phyloP scores from a whole-genome alignment of 257 asterid genomes.

The Solanum clarkiae region DNA sequence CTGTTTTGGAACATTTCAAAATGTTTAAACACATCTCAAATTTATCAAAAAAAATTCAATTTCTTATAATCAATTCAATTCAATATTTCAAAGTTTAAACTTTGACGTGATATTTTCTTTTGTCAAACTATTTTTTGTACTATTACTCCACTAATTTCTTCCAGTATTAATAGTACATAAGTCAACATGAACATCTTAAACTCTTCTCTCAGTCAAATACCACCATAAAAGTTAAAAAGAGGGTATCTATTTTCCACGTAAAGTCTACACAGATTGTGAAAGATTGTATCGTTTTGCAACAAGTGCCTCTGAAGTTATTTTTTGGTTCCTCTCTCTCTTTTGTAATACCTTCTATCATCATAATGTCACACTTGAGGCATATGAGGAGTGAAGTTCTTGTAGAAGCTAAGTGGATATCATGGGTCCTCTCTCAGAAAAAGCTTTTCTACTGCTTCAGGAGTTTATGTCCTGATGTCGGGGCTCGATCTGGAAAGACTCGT shows the following conservation, averaged over 20 bases:
- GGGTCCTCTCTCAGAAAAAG: not conserved
- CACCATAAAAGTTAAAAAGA: not conserved
- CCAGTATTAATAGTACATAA: not conserved
- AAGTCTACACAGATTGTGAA: not conserved
- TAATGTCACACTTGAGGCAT: not conserved
- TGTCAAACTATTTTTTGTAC: not conserved
- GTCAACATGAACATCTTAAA: not conserved
- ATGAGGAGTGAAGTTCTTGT: not conserved
- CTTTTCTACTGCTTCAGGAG: constrained; percentile 49
- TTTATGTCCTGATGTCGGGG: constrained; percentile 98
- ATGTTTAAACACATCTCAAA: not conserved
- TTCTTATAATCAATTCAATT: not conserved
- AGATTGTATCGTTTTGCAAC: not conserved
- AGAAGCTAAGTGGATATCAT: not conserved
- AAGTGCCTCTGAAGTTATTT: not conserved
- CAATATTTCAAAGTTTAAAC: not conserved
- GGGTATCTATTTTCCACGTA: not conserved
- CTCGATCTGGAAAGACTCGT: constrained; percentile 96
- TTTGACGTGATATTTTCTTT: not conserved
- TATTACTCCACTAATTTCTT: not conserved
- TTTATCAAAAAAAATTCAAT: not conserved
- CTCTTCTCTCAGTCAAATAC: not conserved
- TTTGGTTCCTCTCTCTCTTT: not conserved
- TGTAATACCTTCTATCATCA: not conserved
- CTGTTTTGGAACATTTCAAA: not conserved